These are phyloP conservation scores for Opeltia flavorubescens DNA, from an alignment of 495 filamentous ascomycete genomes.

Conservation along the genomic window DNA sequence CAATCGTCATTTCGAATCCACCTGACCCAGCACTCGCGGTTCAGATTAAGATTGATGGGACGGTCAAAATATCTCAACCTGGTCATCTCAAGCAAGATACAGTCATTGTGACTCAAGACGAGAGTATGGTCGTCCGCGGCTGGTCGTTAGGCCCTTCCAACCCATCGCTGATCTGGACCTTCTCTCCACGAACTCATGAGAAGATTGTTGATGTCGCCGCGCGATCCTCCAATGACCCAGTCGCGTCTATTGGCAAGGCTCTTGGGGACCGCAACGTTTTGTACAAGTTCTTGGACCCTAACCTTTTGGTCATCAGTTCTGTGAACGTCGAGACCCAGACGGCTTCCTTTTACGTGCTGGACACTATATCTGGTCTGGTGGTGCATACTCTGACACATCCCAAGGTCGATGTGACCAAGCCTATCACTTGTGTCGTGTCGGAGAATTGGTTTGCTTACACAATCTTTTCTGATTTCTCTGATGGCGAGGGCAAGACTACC, in stretches of 20 bases:
- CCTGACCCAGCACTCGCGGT: slow-evolving; percentile 8
- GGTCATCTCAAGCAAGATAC: slow-evolving; percentile 6
- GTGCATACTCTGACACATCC: slow-evolving; percentile 56
- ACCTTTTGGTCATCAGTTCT: slow-evolving; percentile 66
- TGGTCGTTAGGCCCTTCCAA: slow-evolving; percentile 32
- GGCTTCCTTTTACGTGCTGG: slow-evolving; percentile 67
- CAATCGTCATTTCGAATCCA: slow-evolving; percentile 6
- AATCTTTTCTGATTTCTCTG: slow-evolving; percentile 50
- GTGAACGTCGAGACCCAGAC: slow-evolving; percentile 38
- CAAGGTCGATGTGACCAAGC: slow-evolving; percentile 59
- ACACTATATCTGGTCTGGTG: slow-evolving; percentile 70
- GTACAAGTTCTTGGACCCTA: slow-evolving; percentile 94
- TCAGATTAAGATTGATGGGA: slow-evolving; percentile 12
- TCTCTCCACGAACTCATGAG: slow-evolving; percentile 52
- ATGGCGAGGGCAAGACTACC: slow-evolving; percentile 26
- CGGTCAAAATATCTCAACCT: slow-evolving; percentile 4
- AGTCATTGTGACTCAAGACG: slow-evolving; percentile 46
- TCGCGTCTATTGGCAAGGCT: slow-evolving; percentile 89
- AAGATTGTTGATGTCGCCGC: slow-evolving; percentile 49
- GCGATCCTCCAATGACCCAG: slow-evolving; percentile 64
- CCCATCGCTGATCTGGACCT: slow-evolving; percentile 54
- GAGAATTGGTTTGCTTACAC: slow-evolving; percentile 96
- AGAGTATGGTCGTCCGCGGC: slow-evolving; percentile 47
- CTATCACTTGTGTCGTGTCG: slow-evolving; percentile 61
- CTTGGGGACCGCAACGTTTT: slow-evolving; percentile 81